Evolutionary conservation across 2,329 filamentous ascomycete genomes (phyloP), one percentile per base, ranked within the genome.

Genomic region (Neonectria neomacrospora): DNA sequence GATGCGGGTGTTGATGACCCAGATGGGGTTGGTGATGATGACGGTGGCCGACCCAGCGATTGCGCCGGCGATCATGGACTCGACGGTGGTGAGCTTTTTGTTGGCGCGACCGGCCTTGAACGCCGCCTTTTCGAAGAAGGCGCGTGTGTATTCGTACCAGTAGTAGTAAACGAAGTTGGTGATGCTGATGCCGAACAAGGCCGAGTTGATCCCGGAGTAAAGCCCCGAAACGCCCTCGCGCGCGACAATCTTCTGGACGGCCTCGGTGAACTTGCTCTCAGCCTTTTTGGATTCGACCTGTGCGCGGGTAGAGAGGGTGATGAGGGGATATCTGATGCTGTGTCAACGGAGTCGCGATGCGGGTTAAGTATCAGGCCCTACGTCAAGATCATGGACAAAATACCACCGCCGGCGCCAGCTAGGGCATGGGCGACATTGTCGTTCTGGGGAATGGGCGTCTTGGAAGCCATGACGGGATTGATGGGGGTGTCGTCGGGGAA

Each of bases 131-230:
- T 93, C 93, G 82, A 98, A 97, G 77, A 91, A 91, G 54, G 91
- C 86, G 63, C 94, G 90, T 67, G 94, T 96, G 92, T 93, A 99
- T 83, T 99, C 96, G 81, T 98, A 99, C 95, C 93, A 99, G 85
- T 98, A 99, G 83, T 99, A 99, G 86, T 99, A 99, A 51, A 99
- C 95, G 78, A 99, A 99, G 84, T 99, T 99, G 73, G 96, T 99
- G 72, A 99, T 90, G 79, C 92, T 96, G 83, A 99, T 98, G 78
- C 96, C 96, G 79, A 99, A 97, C 48, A 99, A 85, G 54, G 96
- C 96, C 66, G 92, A 96, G 79, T 97, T 93, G 63, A 99, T 88
- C 44, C 96, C 96, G 7, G 96, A 90, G 78, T 98, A 99, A 37
- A 99, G 88, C 32, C 96, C 96, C 2, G 88, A 83, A 60, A 97